Conservation (phyloP, 768 basidiomycete species). For the Amanita fuliginea region DNA sequence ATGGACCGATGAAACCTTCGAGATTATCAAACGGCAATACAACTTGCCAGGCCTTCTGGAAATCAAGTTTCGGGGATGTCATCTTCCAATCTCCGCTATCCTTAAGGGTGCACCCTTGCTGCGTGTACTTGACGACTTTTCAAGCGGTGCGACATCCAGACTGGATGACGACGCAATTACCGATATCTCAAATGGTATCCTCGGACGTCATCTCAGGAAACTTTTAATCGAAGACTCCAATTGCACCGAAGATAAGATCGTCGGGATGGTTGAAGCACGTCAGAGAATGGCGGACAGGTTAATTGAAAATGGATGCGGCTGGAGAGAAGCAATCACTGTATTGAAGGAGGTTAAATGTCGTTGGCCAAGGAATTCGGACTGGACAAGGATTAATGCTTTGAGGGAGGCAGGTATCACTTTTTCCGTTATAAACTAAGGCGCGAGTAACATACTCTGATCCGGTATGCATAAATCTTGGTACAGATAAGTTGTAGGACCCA, state of each 20-base stretch:
- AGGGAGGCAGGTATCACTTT: too few relatives aligned
- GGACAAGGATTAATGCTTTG: too few relatives aligned
- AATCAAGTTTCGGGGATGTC: neutral
- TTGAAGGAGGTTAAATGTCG: neutral
- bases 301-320: neutral
- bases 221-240: neutral
- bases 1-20: neutral
- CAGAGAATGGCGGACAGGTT: neutral
- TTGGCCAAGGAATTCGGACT: too few relatives aligned
- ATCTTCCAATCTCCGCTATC: neutral
- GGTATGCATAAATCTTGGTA: too few relatives aligned
- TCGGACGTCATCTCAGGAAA: neutral
- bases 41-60: neutral
- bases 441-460: too few relatives aligned
- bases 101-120: neutral
- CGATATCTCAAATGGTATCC: neutral
- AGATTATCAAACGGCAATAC: neutral
- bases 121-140: neutral
- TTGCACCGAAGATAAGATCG: neutral
- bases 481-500: too few relatives aligned
- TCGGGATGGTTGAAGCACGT: neutral
- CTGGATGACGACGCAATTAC: neutral
- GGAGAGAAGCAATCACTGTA: neutral
- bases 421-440: too few relatives aligned
- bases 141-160: too few relatives aligned